Percentiles rank a stretch among this genome's conserved stretches.
These are phyloP conservation scores for Rhododendron williamsianum DNA, from an alignment of 148 eudicot species.

Conservation along the genomic window DNA sequence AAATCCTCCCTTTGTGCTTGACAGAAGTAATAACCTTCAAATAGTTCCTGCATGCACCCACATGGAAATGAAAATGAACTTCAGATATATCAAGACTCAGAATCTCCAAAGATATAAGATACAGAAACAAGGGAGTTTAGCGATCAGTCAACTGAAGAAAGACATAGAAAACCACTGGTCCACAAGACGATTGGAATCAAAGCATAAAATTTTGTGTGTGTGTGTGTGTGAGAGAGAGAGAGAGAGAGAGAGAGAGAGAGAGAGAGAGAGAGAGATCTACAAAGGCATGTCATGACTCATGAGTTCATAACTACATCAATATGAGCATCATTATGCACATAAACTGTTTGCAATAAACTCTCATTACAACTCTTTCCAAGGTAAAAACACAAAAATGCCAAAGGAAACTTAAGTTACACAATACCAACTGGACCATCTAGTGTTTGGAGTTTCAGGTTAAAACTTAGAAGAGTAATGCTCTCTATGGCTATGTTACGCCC, in stretches of 20 bases:
- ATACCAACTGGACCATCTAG: neutral
- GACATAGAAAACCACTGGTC: neutral
- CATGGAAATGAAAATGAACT: neutral
- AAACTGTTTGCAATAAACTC: neutral
- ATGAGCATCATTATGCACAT: neutral
- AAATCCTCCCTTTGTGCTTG: conserved; percentile 96
- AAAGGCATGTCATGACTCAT: neutral
- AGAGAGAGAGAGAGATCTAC: no score
- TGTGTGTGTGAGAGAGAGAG: neutral
- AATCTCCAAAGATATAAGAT: neutral
- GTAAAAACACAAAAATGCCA: neutral
- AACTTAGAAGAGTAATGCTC: neutral
- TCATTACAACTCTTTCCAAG: neutral
- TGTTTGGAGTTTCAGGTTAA: neutral
- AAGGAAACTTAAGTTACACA: neutral
- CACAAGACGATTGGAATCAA: neutral
- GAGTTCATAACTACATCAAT: neutral
- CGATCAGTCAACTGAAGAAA: neutral
- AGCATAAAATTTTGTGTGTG: neutral
- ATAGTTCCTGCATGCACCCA: conserved; percentile 58
- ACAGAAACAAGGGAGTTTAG: neutral
- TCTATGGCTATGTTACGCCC: neutral
- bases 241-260: neutral
- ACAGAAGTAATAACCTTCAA: conserved; percentile 97
- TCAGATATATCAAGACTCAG: neutral